Evolutionary conservation across 2,329 filamentous ascomycete genomes (phyloP).

Genomic region (Cladophialophora chaetospira): DNA sequence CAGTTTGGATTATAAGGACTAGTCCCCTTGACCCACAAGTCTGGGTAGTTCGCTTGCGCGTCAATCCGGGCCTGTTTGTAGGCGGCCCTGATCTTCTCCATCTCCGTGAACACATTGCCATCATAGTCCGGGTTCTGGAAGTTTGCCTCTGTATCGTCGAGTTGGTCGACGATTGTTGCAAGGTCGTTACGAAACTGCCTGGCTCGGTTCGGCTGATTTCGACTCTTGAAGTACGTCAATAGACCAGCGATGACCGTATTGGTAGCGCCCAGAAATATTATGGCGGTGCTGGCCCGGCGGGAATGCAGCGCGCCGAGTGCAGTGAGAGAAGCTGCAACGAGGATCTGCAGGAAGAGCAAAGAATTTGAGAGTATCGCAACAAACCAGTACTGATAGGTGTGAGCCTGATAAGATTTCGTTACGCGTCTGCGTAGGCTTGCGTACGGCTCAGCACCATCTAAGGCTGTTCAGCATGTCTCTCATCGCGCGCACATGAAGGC

Average conservation of each 20-base stretch:
- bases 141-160: conserved; percentile 24
- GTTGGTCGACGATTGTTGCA: conserved; percentile 11
- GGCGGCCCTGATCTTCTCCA: conserved; percentile 13
- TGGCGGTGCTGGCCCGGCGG: conserved; percentile 14
- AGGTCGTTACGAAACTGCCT: conserved; percentile 24
- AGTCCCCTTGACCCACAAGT: conserved; percentile 18
- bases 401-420: conserved; percentile 10
- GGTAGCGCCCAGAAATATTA: conserved; percentile 21
- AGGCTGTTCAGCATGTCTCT: neutral
- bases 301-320: conserved; percentile 20
- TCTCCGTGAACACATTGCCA: conserved; percentile 4
- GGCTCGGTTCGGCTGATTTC: conserved; percentile 24
- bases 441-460: conserved; percentile 12
- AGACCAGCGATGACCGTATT: conserved; percentile 24
- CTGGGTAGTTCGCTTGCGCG: conserved; percentile 23
- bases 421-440: conserved; percentile 12
- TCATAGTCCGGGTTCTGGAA: conserved; percentile 4
- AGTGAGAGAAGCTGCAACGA: conserved; percentile 19
- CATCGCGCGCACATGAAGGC: neutral
- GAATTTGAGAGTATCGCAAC: conserved; percentile 14
- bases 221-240: conserved; percentile 25
- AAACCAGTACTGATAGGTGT: conserved; percentile 25
- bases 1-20: neutral
- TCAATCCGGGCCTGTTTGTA: conserved; percentile 18
- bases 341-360: conserved; percentile 22